A percentile compares a stretch with the other conserved stretches of the same genome.
Conservation (phyloP, 306 rosid species). For the Rosa chinensis region DNA sequence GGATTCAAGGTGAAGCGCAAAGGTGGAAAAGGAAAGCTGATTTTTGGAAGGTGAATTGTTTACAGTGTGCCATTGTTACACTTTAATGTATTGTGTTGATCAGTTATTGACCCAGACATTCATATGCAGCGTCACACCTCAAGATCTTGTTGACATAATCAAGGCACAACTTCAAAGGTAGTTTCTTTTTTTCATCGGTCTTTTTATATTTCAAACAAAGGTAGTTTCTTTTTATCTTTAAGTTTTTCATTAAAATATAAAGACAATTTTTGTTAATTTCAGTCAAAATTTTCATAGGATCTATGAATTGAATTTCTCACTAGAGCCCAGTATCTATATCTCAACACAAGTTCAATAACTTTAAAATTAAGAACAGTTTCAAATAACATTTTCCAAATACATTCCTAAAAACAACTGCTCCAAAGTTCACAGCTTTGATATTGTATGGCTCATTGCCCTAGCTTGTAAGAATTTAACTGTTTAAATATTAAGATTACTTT, state of each 20-base stretch:
- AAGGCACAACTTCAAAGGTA: constrained; percentile 96
- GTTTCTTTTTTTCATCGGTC: not conserved
- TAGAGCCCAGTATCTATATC: not conserved
- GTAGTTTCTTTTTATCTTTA: constrained; percentile 28
- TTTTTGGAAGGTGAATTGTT: constrained; percentile 71
- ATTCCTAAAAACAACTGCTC: not conserved
- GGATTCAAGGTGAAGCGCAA: constrained; percentile 94
- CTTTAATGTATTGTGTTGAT: constrained; percentile 10
- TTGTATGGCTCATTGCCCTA: not conserved
- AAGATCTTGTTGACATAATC: constrained; percentile 96
- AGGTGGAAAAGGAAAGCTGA: constrained; percentile 96
- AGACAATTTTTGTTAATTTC: not conserved
- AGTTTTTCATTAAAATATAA: not conserved
- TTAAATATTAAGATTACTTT: not conserved
- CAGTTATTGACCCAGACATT: constrained; percentile 31
- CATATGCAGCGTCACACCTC: constrained; percentile 76
- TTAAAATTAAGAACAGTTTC: not conserved
- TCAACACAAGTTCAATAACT: not conserved
- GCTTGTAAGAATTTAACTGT: not conserved
- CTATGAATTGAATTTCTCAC: not conserved
- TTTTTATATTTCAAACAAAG: constrained; percentile 33
- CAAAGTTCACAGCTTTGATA: not conserved
- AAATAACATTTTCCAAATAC: not conserved
- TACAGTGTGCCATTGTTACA: constrained; percentile 8
- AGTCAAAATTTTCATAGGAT: not conserved